Conservation (phyloP, 2,329 filamentous ascomycete species). For the Clonostachys rosea region DNA sequence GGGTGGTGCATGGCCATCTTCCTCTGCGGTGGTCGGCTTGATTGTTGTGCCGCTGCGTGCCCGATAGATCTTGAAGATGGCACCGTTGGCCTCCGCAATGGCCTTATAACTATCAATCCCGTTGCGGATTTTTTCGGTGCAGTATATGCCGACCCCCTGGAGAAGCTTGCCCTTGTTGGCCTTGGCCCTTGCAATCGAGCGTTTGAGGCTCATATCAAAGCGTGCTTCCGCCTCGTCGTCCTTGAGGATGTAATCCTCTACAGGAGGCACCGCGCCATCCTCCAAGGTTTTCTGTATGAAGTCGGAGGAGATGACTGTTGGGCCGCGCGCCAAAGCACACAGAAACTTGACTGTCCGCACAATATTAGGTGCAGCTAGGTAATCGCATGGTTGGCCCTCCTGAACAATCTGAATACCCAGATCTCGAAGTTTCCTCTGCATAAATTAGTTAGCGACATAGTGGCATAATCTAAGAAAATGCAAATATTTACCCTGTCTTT, state of each 20-base stretch:
- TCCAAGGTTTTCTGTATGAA: slow-evolving; percentile 79
- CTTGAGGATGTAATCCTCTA: slow-evolving; percentile 62
- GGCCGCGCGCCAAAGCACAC: slow-evolving; percentile 76
- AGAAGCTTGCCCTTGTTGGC: slow-evolving; percentile 75
- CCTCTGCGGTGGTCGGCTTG: slow-evolving; percentile 59
- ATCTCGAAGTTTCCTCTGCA: slow-evolving; percentile 72
- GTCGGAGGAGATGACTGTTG: slow-evolving; percentile 68
- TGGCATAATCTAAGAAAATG: neutral
- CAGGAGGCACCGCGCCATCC: slow-evolving; percentile 55
- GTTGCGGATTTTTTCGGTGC: slow-evolving; percentile 73
- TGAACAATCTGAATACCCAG: slow-evolving; percentile 78
- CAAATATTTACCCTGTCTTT: slow-evolving; percentile 65
- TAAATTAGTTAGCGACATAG: neutral
- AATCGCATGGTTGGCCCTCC: slow-evolving; percentile 72
- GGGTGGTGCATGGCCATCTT: slow-evolving; percentile 54
- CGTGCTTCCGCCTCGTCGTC: slow-evolving; percentile 71
- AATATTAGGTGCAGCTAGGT: slow-evolving; percentile 81
- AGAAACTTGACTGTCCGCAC: slow-evolving; percentile 94
- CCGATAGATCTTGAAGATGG: slow-evolving; percentile 72
- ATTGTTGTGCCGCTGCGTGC: slow-evolving; percentile 67
- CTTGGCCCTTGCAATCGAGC: slow-evolving; percentile 66
- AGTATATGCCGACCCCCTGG: slow-evolving; percentile 74
- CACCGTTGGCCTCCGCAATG: slow-evolving; percentile 87
- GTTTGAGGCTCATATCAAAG: slow-evolving; percentile 64
- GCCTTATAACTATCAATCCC: slow-evolving; percentile 79